phyloP scores from a whole-genome alignment of 1,284 basidiomycete genomes.

The Albatrellus sp. region DNA sequence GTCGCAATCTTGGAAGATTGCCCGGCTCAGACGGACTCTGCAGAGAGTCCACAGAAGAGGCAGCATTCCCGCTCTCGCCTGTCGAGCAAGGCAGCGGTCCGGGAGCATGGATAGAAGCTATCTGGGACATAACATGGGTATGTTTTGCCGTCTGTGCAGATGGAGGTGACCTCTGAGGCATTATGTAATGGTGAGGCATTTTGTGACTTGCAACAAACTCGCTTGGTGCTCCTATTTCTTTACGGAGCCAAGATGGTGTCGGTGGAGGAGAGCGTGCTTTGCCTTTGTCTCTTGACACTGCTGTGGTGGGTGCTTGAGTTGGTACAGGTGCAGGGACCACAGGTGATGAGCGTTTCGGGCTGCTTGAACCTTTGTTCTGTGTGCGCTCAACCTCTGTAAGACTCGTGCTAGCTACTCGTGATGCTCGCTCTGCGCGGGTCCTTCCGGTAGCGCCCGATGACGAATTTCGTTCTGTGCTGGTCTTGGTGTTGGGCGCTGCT shows the following conservation, averaged over 20 bases:
- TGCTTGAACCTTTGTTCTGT: neutral
- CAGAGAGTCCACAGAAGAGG: too few relatives aligned
- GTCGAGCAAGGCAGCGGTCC: too few relatives aligned
- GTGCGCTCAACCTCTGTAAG: neutral
- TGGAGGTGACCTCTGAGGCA: too few relatives aligned
- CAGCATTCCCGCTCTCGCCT: too few relatives aligned
- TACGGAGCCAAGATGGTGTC: neutral
- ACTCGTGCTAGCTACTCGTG: neutral
- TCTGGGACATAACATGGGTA: too few relatives aligned
- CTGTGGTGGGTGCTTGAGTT: neutral
- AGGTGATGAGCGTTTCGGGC: neutral
- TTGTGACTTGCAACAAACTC: too few relatives aligned
- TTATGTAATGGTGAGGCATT: too few relatives aligned
- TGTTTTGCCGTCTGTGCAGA: too few relatives aligned
- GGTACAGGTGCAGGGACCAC: neutral
- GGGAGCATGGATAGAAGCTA: too few relatives aligned
- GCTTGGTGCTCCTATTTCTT: neutral
- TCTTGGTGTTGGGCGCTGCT: too few relatives aligned
- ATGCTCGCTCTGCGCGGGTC: neutral
- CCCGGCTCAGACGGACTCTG: too few relatives aligned
- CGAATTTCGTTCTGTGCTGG: neutral
- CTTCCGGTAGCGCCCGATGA: neutral
- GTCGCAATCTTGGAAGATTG: too few relatives aligned
- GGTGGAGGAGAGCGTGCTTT: neutral
- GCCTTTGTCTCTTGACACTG: neutral